Percentiles rank a stretch among this genome's conserved stretches.
These are phyloP conservation scores for Sporothrix curviconia DNA, from an alignment of 2,329 filamentous ascomycete genomes.

Conservation along the genomic window DNA sequence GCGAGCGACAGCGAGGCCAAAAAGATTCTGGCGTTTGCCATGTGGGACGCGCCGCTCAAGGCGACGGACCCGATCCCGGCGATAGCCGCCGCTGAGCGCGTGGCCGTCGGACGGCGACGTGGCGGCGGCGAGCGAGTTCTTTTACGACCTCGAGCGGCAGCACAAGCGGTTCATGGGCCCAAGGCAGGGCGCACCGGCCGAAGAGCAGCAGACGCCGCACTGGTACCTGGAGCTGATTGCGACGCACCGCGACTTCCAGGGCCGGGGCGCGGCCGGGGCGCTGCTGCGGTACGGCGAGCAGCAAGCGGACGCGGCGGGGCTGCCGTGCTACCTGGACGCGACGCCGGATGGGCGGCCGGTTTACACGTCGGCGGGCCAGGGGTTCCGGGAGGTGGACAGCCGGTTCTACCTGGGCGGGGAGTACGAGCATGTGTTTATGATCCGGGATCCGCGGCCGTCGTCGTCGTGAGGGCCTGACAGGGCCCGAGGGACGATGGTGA, in stretches of 20 bases:
- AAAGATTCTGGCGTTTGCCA: conserved; percentile 38
- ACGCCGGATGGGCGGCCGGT: conserved; percentile 40
- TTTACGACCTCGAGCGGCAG: conserved; percentile 30
- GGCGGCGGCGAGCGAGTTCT: conserved; percentile 34
- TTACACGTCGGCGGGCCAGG: conserved; percentile 38
- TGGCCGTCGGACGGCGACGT: conserved; percentile 37
- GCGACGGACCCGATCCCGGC: conserved; percentile 18
- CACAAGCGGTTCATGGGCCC: conserved; percentile 33
- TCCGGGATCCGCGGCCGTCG: conserved; percentile 14
- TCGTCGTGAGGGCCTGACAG: neutral
- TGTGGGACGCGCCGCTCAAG: conserved; percentile 35
- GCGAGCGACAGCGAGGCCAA: neutral
- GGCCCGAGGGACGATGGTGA: too few relatives aligned
- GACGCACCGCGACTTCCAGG: conserved; percentile 36
- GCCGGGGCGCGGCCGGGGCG: conserved; percentile 38
- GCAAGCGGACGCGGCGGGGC: conserved; percentile 36
- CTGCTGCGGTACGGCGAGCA: conserved; percentile 43
- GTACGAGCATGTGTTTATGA: conserved; percentile 32
- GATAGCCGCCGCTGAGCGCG: conserved; percentile 23
- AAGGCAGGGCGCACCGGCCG: conserved; percentile 18
- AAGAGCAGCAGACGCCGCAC: conserved; percentile 28
- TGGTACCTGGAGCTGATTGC: conserved; percentile 44
- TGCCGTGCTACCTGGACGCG: conserved; percentile 44
- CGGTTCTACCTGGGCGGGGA: conserved; percentile 29
- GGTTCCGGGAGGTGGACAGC: conserved; percentile 36